Conservation (phyloP, 2,329 filamentous ascomycete species). For the Cordyceps pruinosa region DNA sequence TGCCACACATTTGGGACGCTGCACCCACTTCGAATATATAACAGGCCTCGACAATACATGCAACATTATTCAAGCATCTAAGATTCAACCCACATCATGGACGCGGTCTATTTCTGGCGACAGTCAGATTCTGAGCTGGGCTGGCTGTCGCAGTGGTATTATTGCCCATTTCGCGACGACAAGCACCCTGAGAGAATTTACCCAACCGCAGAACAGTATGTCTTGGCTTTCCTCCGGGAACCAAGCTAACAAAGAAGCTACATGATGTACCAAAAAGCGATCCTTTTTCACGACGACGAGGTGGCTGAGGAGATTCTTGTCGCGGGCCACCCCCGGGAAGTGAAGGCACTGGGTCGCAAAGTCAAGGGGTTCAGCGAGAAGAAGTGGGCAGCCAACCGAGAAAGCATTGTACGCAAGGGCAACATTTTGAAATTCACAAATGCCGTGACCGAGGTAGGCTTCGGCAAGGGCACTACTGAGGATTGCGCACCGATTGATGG, state of each 20-base stretch:
- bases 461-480: slow-evolving; percentile 17
- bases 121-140: slow-evolving; percentile 41
- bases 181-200: slow-evolving; percentile 31
- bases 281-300: slow-evolving; percentile 39
- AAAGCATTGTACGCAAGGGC: slow-evolving; percentile 49
- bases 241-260: slow-evolving; percentile 27
- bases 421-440: slow-evolving; percentile 53
- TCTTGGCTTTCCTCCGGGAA: neutral
- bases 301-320: slow-evolving; percentile 42
- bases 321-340: slow-evolving; percentile 37
- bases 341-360: slow-evolving; percentile 48
- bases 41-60: neutral
- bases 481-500: slow-evolving; percentile 24
- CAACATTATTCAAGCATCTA: neutral
- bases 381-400: slow-evolving; percentile 45
- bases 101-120: slow-evolving; percentile 41
- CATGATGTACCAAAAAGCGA: slow-evolving; percentile 50
- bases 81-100: neutral
- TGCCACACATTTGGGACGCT: neutral
- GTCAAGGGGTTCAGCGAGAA: slow-evolving; percentile 45
- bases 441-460: slow-evolving; percentile 26
- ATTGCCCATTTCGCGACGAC: slow-evolving; percentile 39
- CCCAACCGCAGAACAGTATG: slow-evolving; percentile 46
- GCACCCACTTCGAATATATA: neutral
- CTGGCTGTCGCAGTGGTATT: slow-evolving; percentile 59